Conservation (phyloP, 202 grass and related monocot species). For the Eragrostis tef region DNA sequence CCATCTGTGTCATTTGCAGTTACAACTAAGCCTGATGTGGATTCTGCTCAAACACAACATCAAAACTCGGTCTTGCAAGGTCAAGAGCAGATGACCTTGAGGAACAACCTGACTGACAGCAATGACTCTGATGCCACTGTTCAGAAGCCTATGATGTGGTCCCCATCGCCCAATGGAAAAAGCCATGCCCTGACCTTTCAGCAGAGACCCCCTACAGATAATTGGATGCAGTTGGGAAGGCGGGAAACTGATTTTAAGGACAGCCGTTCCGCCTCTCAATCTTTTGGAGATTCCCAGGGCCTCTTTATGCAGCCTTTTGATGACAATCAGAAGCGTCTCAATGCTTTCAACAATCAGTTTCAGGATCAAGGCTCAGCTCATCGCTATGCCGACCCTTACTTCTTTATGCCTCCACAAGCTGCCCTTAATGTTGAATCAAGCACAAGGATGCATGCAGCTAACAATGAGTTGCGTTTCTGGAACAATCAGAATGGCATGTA, state of each 20-base stretch:
- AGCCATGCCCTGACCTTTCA: constrained; percentile 44
- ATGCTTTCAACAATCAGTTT: constrained; percentile 60
- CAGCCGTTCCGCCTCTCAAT: constrained; percentile 50
- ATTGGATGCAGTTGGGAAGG: constrained; percentile 62
- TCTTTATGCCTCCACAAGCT: constrained; percentile 49
- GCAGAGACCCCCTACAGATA: constrained; percentile 54
- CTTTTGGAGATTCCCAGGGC: constrained; percentile 55
- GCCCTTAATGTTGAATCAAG: constrained; percentile 57
- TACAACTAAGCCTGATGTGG: constrained; percentile 48
- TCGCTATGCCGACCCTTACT: constrained; percentile 57
- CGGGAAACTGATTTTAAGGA: constrained; percentile 61
- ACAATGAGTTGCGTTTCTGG: constrained; percentile 53
- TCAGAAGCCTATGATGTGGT: constrained; percentile 73
- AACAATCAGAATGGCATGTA: constrained; percentile 45
- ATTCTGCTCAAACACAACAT: constrained; percentile 62
- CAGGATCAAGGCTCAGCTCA: constrained; percentile 59
- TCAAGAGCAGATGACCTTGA: constrained; percentile 69
- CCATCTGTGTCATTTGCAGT: constrained; percentile 38
- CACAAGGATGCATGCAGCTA: constrained; percentile 43
- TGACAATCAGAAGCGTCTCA: constrained; percentile 51
- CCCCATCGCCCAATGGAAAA: constrained; percentile 55
- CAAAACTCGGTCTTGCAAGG: constrained; percentile 73
- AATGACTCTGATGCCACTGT: constrained; percentile 61
- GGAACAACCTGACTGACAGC: constrained; percentile 58
- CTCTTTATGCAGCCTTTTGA: constrained; percentile 59